A percentile compares a stretch with the other conserved stretches of the same genome.
Evolutionary conservation across 192 early-diverging fungal genomes (phyloP).

Genomic region (Dimargaris xerosporica): DNA sequence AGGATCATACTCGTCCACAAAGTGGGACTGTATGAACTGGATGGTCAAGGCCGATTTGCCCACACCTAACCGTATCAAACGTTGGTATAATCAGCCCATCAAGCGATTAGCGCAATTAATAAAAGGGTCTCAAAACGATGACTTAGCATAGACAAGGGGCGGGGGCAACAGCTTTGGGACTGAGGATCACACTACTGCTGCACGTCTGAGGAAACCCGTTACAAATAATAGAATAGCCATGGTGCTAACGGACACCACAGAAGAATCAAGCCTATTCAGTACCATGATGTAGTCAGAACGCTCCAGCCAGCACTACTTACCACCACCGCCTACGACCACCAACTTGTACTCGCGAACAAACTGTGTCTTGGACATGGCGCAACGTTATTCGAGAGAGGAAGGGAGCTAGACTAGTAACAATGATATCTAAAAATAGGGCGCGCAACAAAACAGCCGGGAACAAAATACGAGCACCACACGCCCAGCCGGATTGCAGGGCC

Average conservation of each 20-base stretch:
- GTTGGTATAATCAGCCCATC: constrained; percentile 8
- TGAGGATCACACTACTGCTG: too few relatives aligned
- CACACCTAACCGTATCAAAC: constrained; percentile 27
- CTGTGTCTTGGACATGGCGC: constrained; percentile 28
- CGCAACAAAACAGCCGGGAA: constrained; percentile 13
- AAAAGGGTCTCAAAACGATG: background rate
- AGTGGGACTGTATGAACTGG: constrained; percentile 83
- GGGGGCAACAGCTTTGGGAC: too few relatives aligned
- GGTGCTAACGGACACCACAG: too few relatives aligned
- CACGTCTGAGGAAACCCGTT: too few relatives aligned
- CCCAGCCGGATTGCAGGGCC: too few relatives aligned
- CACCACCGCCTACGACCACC: constrained; percentile 87
- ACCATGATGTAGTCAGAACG: too few relatives aligned
- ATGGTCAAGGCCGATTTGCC: constrained; percentile 85
- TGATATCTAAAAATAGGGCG: background rate
- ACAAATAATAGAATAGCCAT: too few relatives aligned
- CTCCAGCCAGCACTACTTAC: constrained; percentile 26
- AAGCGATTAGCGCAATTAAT: background rate
- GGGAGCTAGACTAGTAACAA: background rate
- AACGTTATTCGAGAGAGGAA: background rate
- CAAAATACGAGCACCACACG: too few relatives aligned
- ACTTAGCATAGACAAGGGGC: too few relatives aligned
- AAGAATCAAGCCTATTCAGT: too few relatives aligned
- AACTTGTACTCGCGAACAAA: constrained; percentile 79
- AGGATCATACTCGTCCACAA: constrained; percentile 88